Conservation (phyloP, 768 basidiomycete species). For the Phanerodontia chrysosporium region DNA sequence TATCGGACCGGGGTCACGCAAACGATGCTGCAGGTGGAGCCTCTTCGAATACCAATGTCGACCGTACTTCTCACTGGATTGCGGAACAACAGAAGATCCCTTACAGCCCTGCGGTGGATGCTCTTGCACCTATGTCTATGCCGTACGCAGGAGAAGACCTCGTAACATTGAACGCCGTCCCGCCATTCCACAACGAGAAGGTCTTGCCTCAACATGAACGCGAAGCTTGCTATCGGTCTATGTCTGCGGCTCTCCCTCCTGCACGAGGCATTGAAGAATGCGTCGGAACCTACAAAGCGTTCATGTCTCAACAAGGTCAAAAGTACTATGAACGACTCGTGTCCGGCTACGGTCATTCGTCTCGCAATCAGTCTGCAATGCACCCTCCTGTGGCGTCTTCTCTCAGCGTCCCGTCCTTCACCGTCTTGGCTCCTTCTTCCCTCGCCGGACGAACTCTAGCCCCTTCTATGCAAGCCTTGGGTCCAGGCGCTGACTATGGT, state of each 20-base stretch:
- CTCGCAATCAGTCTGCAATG: not conserved
- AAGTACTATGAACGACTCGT: constrained; percentile 43
- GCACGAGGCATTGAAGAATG: constrained; percentile 44
- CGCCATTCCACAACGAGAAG: constrained; percentile 27
- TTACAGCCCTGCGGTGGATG: not conserved
- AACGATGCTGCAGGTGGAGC: not conserved
- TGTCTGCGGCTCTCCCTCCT: constrained; percentile 46
- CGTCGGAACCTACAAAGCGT: constrained; percentile 46
- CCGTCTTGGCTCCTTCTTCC: not conserved
- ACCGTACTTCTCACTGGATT: constrained; percentile 13
- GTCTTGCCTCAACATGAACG: constrained; percentile 44
- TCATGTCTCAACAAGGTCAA: constrained; percentile 45
- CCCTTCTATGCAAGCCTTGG: not conserved
- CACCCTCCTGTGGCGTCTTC: not conserved
- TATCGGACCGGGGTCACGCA: not conserved
- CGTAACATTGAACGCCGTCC: constrained; percentile 11
- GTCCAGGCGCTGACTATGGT: constrained; percentile 6
- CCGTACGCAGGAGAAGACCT: constrained; percentile 6
- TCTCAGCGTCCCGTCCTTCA: not conserved
- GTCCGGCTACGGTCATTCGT: constrained; percentile 9
- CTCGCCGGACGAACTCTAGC: not conserved
- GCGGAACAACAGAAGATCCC: constrained; percentile 12
- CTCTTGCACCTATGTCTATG: not conserved
- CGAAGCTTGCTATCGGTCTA: constrained; percentile 44
- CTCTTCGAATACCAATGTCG: not conserved